These are phyloP conservation scores for Solanum clarkiae DNA, from an alignment of 257 asterid species.

Conservation along the genomic window DNA sequence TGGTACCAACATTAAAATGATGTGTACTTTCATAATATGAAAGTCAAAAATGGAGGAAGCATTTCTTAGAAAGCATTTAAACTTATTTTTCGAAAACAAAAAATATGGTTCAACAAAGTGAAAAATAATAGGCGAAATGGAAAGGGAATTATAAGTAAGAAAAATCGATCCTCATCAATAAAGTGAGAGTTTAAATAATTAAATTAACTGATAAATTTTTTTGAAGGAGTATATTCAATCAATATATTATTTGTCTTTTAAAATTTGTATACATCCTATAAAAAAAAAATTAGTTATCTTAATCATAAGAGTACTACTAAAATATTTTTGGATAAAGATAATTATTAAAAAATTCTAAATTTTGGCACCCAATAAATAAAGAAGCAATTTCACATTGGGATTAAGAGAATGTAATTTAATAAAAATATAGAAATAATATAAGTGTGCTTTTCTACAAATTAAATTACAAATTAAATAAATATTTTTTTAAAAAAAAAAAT, in stretches of 20 bases:
- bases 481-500: no score
- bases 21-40: background rate
- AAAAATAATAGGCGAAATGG: no score
- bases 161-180: background rate
- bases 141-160: no score
- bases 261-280: background rate
- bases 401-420: background rate
- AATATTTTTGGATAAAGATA: background rate
- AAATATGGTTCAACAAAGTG: background rate
- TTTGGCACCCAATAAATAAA: background rate
- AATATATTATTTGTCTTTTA: no score
- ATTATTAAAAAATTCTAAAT: background rate
- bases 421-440: background rate
- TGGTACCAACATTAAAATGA: background rate
- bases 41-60: background rate
- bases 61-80: background rate
- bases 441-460: background rate
- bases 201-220: no score
- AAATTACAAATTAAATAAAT: no score
- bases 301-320: background rate
- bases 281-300: background rate
- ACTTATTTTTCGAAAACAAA: background rate
- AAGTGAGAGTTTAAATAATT: no score
- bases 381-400: background rate
- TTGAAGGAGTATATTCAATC: no score